phyloP scores from a whole-genome alignment of 768 basidiomycete genomes.

The Neoboletus brunneissimus region DNA sequence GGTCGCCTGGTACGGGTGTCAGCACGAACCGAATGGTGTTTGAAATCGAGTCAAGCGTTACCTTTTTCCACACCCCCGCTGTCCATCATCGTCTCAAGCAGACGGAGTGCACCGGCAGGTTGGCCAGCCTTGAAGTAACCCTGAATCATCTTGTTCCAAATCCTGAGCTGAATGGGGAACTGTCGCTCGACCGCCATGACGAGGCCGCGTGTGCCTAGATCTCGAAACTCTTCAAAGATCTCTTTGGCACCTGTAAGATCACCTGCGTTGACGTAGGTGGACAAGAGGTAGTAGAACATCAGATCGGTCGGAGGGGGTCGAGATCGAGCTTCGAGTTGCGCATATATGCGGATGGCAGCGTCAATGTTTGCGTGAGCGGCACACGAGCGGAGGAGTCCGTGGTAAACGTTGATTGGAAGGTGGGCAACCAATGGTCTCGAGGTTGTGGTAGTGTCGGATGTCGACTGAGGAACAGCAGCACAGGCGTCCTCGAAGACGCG shows the following conservation, averaged over 20 bases:
- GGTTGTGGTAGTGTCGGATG: constrained; percentile 10
- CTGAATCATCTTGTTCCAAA: constrained; percentile 78
- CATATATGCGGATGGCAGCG: constrained; percentile 62
- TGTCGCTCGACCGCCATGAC: constrained; percentile 18
- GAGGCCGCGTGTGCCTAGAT: constrained; percentile 38
- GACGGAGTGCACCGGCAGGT: constrained; percentile 57
- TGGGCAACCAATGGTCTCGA: constrained; percentile 7
- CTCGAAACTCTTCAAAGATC: constrained; percentile 60
- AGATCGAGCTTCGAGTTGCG: constrained; percentile 49
- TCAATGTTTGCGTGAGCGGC: constrained; percentile 55
- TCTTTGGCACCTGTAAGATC: constrained; percentile 52
- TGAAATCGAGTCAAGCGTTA: background rate
- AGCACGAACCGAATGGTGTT: background rate
- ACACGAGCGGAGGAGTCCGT: constrained; percentile 58
- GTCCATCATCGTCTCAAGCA: constrained; percentile 72
- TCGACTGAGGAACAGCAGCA: constrained; percentile 11
- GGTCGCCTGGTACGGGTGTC: constrained; percentile 14
- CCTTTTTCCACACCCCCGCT: constrained; percentile 27
- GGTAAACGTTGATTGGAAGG: constrained; percentile 44
- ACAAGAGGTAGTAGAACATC: constrained; percentile 55
- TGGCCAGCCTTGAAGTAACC: constrained; percentile 65
- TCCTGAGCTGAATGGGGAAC: constrained; percentile 39
- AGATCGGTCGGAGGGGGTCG: constrained; percentile 31
- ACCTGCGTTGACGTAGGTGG: constrained; percentile 50
- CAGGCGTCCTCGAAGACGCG: constrained; percentile 65